These are phyloP conservation scores for Conoideocrella luteorostrata DNA, from an alignment of 2,329 filamentous ascomycete genomes.

Conservation along the genomic window DNA sequence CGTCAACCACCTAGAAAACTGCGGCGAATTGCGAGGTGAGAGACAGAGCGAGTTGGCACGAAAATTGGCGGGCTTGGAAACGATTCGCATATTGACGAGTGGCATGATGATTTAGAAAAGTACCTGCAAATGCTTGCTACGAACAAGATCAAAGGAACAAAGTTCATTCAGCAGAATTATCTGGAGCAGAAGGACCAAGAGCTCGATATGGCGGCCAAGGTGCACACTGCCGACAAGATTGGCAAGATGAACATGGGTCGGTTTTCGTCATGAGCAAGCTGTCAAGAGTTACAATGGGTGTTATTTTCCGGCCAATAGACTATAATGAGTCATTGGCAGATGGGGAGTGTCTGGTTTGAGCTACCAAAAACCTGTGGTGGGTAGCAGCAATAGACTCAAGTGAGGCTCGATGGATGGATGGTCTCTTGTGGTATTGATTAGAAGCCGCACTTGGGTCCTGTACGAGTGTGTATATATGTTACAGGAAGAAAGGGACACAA, in stretches of 20 bases:
- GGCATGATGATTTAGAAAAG: slow-evolving; percentile 55
- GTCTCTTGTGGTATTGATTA: neutral
- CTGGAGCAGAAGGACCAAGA: slow-evolving; percentile 44
- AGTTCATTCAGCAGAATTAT: slow-evolving; percentile 77
- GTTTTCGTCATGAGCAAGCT: slow-evolving; percentile 22
- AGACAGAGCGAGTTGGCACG: neutral
- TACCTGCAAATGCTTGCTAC: slow-evolving; percentile 74
- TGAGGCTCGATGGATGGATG: neutral
- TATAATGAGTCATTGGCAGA: no score
- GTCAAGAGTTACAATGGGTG: no score
- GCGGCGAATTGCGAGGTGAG: slow-evolving; percentile 69
- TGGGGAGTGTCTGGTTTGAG: neutral
- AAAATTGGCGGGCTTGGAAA: neutral
- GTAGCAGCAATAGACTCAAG: neutral
- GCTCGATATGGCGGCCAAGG: slow-evolving; percentile 30
- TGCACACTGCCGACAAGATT: slow-evolving; percentile 33
- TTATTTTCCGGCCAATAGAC: no score
- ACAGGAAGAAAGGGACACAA: slow-evolving; percentile 23
- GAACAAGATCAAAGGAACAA: slow-evolving; percentile 70
- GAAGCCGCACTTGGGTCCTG: slow-evolving; percentile 18
- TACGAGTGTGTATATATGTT: slow-evolving; percentile 27
- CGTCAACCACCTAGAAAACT: slow-evolving; percentile 85
- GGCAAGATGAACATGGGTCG: slow-evolving; percentile 30
- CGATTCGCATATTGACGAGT: neutral
- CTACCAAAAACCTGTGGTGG: neutral